Evolutionary conservation across 2,329 filamentous ascomycete species (phyloP).

Genomic region (Pseudocercospora fuligena): DNA sequence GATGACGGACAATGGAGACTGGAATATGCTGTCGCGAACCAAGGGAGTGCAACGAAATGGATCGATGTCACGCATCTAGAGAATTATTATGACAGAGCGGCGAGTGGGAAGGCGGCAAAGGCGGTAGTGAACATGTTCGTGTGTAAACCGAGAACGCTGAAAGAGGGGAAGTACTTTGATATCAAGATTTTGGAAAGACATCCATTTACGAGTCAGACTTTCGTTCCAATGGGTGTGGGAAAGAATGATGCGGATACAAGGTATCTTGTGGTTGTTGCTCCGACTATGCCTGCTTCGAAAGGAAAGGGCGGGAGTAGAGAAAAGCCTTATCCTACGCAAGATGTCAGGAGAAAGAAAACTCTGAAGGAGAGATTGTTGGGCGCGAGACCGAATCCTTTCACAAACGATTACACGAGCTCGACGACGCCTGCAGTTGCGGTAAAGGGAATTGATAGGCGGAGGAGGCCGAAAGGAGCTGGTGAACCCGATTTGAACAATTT

Average conservation of each 20-base stretch:
- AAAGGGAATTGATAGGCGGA: slow-evolving; percentile 15
- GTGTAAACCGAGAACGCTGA: slow-evolving; percentile 69
- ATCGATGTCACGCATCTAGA: slow-evolving; percentile 74
- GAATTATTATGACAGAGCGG: slow-evolving; percentile 71
- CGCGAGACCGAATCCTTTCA: slow-evolving; percentile 52
- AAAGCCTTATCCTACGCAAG: slow-evolving; percentile 48
- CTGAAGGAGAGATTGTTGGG: slow-evolving; percentile 49
- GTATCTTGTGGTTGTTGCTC: slow-evolving; percentile 89
- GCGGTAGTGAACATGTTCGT: slow-evolving; percentile 88
- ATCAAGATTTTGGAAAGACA: slow-evolving; percentile 84
- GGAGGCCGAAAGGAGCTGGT: slow-evolving; percentile 52
- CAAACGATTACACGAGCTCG: slow-evolving; percentile 52
- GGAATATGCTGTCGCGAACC: slow-evolving; percentile 70
- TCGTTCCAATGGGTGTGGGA: slow-evolving; percentile 72
- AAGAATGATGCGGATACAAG: slow-evolving; percentile 52
- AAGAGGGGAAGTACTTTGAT: slow-evolving; percentile 55
- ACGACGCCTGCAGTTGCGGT: slow-evolving; percentile 30
- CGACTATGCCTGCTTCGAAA: slow-evolving; percentile 62
- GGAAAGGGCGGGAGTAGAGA: slow-evolving; percentile 4
- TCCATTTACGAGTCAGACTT: slow-evolving; percentile 92
- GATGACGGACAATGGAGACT: slow-evolving; percentile 34
- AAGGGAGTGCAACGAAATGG: slow-evolving; percentile 88
- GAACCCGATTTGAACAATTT: slow-evolving; percentile 74
- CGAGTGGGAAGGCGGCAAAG: slow-evolving; percentile 60
- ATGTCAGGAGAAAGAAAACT: slow-evolving; percentile 36